phyloP scores from a whole-genome alignment of 2,329 filamentous ascomycete species.

The Ascosphaera apis region DNA sequence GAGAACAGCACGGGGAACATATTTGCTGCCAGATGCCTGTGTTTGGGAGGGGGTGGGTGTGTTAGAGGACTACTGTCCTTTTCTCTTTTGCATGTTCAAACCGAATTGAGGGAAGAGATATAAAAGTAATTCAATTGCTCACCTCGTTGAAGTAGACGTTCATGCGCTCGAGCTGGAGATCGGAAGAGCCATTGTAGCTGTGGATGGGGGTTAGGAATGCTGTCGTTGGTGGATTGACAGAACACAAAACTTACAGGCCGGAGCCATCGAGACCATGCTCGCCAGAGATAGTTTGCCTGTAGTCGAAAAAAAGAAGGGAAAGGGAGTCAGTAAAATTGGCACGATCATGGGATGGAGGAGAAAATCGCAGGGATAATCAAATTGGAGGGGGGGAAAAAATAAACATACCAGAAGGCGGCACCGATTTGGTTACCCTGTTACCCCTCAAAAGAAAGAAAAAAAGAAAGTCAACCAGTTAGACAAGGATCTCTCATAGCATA shows the following conservation, averaged over 20 bases:
- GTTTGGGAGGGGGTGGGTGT: slow-evolving; percentile 10
- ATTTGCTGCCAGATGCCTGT: slow-evolving; percentile 92
- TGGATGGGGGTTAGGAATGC: slow-evolving; percentile 5
- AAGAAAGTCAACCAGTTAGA: no score
- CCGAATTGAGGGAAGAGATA: slow-evolving; percentile 4
- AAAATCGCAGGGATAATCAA: not conserved
- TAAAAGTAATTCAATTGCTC: slow-evolving; percentile 10
- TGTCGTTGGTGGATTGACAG: slow-evolving; percentile 1
- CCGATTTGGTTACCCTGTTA: slow-evolving; percentile 97
- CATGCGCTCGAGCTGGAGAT: slow-evolving; percentile 99
- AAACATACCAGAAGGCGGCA: slow-evolving; percentile 88
- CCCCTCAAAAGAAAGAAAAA: no score
- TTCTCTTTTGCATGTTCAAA: slow-evolving; percentile 3
- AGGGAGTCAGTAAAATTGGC: slow-evolving; percentile 6
- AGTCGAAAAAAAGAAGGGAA: slow-evolving; percentile 15
- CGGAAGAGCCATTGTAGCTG: slow-evolving; percentile 92
- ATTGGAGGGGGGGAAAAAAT: slow-evolving; percentile 1
- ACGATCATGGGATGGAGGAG: no score
- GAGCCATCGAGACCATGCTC: slow-evolving; percentile 95
- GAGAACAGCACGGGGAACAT: slow-evolving; percentile 95
- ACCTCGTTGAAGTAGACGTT: slow-evolving; percentile 98
- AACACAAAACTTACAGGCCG: slow-evolving; percentile 86
- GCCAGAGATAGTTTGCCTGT: slow-evolving; percentile 59
- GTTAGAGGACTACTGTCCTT: not conserved
- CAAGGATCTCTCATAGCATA: no score